Conservation (phyloP, 2,329 filamentous ascomycete species). For the Microdochium nivale region DNA sequence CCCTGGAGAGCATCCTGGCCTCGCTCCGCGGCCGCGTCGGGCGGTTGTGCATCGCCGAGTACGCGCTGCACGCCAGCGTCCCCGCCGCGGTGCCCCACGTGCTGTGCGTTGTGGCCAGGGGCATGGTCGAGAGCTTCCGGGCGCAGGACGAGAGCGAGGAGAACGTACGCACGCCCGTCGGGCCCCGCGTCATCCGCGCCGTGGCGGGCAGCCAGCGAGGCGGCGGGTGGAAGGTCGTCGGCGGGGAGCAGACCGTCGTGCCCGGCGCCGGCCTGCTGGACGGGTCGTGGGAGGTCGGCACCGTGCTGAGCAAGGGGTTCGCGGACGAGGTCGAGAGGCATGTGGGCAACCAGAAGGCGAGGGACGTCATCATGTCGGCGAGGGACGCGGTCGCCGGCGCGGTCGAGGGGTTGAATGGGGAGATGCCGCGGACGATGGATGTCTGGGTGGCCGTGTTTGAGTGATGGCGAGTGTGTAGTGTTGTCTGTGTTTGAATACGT, state of each 20-base stretch:
- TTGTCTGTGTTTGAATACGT: not conserved
- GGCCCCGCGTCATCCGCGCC: slow-evolving; percentile 28
- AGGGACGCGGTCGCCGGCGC: slow-evolving; percentile 22
- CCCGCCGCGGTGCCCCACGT: slow-evolving; percentile 36
- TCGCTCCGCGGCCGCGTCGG: slow-evolving; percentile 23
- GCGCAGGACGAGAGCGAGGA: slow-evolving; percentile 21
- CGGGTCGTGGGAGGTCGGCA: slow-evolving; percentile 35
- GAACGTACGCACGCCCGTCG: slow-evolving; percentile 39
- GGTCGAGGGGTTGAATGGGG: slow-evolving; percentile 17
- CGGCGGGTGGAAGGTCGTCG: slow-evolving; percentile 25
- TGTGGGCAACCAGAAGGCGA: slow-evolving; percentile 17
- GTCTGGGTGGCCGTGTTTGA: slow-evolving; percentile 22
- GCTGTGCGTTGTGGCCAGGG: slow-evolving; percentile 37
- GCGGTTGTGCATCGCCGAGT: slow-evolving; percentile 35
- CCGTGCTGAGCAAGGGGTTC: slow-evolving; percentile 20
- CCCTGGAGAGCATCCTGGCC: slow-evolving; percentile 25
- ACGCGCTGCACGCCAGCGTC: slow-evolving; percentile 29
- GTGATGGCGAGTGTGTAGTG: not conserved
- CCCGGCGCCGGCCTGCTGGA: slow-evolving; percentile 30
- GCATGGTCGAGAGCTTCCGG: slow-evolving; percentile 30
- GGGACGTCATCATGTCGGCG: slow-evolving; percentile 15
- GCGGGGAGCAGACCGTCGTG: slow-evolving; percentile 25
- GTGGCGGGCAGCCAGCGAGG: slow-evolving; percentile 15
- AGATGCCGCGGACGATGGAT: slow-evolving; percentile 30
- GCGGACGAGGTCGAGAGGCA: slow-evolving; percentile 20